Evolutionary conservation across 495 filamentous ascomycete genomes (phyloP), one percentile per base, ranked within the genome.

Genomic region (Neurospora sp.): DNA sequence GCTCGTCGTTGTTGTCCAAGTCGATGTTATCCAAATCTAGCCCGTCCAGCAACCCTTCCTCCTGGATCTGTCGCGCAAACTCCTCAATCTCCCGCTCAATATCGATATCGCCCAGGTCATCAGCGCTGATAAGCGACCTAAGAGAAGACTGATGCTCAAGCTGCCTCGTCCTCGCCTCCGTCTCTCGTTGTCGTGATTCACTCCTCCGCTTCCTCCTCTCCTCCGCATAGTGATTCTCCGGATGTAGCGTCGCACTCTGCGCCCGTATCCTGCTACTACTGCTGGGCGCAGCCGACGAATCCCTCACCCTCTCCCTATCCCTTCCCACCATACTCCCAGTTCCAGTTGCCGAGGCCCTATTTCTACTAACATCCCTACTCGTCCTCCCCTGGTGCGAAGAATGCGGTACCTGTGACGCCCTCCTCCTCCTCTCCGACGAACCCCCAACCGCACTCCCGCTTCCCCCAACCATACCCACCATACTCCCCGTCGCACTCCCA

Each of bases 131-230:
- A 74, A 97, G 77, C n/a, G 91, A 95, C 71, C 94, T 85, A 75
- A 97, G 84, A 73, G 93, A 96, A 0, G 91, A 89, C 82, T 97
- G 94, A 75, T 97, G 94, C 79, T 93, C 92, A 69, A 97, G 84
- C 45, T 88, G 90, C 20, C 76, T 20, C 41, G 40, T 39, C 72
- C 91, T 79, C 59, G 80, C 81, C 70, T 76, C 77, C 38, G 74
- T 75, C 40, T 74, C 76, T 20, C 81, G 71, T 48, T 82, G 83
- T n/a, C 78, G 75, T 14, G 77, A 80, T 73, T 80, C 83, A 69
- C 79, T 78, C 59, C 83, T 75, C 69, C 77, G 76, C 42, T 82
- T 78, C 69, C 82, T 79, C 72, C 80, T 76, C 37, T 82, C 81
- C 6, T 82, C 81, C 0, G 73, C 75, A 27, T 38, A 44, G 3